phyloP scores from a whole-genome alignment of 225 moss, liverwort and hornwort species.

The Takakia lepidozioides region DNA sequence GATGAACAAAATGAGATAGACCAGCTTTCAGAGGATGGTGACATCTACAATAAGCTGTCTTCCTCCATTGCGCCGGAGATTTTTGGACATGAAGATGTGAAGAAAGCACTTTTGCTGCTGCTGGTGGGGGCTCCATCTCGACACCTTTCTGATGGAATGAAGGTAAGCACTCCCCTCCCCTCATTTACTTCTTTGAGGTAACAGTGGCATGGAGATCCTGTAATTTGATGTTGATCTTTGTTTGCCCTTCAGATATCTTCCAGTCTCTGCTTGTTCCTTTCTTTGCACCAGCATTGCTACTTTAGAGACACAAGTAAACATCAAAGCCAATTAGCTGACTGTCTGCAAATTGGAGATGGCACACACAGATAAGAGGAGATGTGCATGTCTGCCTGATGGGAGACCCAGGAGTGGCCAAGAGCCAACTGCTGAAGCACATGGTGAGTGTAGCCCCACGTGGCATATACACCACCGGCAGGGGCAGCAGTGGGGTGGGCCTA shows the following conservation, averaged over 20 bases:
- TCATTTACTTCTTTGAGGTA: too few relatives aligned
- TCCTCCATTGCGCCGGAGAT: slow-evolving; percentile 97
- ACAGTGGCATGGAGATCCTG: too few relatives aligned
- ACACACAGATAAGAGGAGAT: slow-evolving; percentile 78
- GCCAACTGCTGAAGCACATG: slow-evolving; percentile 92
- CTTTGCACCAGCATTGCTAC: too few relatives aligned
- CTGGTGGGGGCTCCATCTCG: slow-evolving; percentile 91
- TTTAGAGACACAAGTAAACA: too few relatives aligned
- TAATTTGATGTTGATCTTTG: too few relatives aligned
- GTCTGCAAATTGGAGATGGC: neutral
- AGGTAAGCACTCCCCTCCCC: slow-evolving; percentile 47
- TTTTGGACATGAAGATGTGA: slow-evolving; percentile 96
- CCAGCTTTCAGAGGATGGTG: slow-evolving; percentile 72
- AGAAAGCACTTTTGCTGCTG: slow-evolving; percentile 87
- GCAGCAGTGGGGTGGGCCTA: slow-evolving; percentile 92
- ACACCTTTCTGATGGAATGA: slow-evolving; percentile 91
- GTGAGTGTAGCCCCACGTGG: slow-evolving; percentile 88
- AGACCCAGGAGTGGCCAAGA: slow-evolving; percentile 97
- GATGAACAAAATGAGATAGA: slow-evolving; percentile 68
- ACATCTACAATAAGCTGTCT: slow-evolving; percentile 76
- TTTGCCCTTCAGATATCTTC: too few relatives aligned
- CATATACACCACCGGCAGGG: slow-evolving; percentile 87
- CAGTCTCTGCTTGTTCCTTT: too few relatives aligned
- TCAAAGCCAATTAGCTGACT: too few relatives aligned
- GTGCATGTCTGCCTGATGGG: slow-evolving; percentile 95